Conservation (phyloP, 78 protist species). For the Dictyostelium firmibasis region DNA sequence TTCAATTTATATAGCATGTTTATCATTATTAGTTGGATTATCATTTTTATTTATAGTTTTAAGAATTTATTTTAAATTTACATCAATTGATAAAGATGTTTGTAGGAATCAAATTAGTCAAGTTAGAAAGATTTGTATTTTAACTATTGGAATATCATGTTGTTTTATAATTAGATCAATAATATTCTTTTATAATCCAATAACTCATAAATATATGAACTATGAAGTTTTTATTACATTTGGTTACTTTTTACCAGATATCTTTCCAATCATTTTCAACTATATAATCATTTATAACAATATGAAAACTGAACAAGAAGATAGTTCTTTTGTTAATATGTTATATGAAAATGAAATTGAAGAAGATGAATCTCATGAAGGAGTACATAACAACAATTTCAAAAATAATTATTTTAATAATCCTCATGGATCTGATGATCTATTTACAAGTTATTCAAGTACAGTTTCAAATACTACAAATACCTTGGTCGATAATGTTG, state of each 20-base stretch:
- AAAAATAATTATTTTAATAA: neutral
- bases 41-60: constrained; percentile 32
- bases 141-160: constrained; percentile 8
- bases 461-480: neutral
- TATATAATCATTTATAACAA: constrained; percentile 23
- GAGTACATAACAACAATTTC: too few species aligned
- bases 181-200: constrained; percentile 64
- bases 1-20: neutral
- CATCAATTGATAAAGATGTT: constrained; percentile 53
- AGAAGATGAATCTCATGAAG: neutral
- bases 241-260: constrained; percentile 69
- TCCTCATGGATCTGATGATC: neutral
- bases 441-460: neutral
- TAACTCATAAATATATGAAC: constrained; percentile 30
- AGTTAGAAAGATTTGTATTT: constrained; percentile 36
- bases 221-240: constrained; percentile 50
- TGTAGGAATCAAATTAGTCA: constrained; percentile 42
- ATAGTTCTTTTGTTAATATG: constrained; percentile 3
- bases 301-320: constrained; percentile 61
- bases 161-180: constrained; percentile 36
- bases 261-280: constrained; percentile 45
- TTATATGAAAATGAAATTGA: constrained; percentile 66
- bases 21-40: constrained; percentile 48
- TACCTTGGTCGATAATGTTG: neutral
- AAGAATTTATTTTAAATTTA: constrained; percentile 30